phyloP scores from a whole-genome alignment of 495 filamentous ascomycete genomes.

The Aspergillus steynii region DNA sequence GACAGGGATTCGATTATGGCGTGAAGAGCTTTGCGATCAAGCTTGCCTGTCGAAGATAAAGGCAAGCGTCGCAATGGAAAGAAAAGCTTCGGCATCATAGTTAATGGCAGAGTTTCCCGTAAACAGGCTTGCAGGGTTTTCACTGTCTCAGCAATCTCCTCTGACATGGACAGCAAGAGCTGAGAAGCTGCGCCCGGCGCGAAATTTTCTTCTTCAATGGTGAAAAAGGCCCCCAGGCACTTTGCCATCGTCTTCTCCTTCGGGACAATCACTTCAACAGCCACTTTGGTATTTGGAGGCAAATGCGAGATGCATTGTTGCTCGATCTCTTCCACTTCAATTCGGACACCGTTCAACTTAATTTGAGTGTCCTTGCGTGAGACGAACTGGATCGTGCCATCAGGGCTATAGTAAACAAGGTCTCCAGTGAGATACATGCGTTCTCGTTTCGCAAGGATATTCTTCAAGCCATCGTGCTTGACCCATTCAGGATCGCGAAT shows the following conservation, averaged over 20 bases:
- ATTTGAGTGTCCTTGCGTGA: conserved; percentile 65
- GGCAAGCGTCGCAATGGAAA: conserved; percentile 60
- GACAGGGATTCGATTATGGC: conserved; percentile 37
- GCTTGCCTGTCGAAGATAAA: conserved; percentile 57
- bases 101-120: conserved; percentile 39
- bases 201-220: conserved; percentile 21
- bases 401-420: conserved; percentile 53
- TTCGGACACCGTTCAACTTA: conserved; percentile 65
- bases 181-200: conserved; percentile 17
- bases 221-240: conserved; percentile 47
- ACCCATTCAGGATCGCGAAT: conserved; percentile 55
- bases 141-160: conserved; percentile 29
- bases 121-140: conserved; percentile 37
- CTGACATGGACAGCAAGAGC: conserved; percentile 37
- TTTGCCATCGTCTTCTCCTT: conserved; percentile 35
- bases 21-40: conserved; percentile 59
- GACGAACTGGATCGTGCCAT: conserved; percentile 52
- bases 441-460: conserved; percentile 27
- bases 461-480: conserved; percentile 22
- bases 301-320: conserved; percentile 45
- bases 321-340: conserved; percentile 68
- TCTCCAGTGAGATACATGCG: conserved; percentile 53
- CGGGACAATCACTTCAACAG: conserved; percentile 45
- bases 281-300: conserved; percentile 37
- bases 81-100: conserved; percentile 65